These are phyloP conservation scores for Dichomitus squalens DNA, from an alignment of 1,284 basidiomycete species.

Conservation along the genomic window DNA sequence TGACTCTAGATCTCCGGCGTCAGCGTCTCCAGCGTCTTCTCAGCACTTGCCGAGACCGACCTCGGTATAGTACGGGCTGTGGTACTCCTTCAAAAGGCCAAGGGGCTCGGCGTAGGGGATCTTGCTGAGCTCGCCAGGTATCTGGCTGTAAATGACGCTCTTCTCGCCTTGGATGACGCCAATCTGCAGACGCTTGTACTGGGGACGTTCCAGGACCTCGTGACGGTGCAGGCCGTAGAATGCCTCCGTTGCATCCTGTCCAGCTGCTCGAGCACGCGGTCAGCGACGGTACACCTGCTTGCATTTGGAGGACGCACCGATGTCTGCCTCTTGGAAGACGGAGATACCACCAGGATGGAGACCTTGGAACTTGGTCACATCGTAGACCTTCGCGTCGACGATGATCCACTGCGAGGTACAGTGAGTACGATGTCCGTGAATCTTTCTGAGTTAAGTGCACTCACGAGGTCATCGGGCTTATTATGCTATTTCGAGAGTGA, in stretches of 20 bases:
- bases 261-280: conserved; percentile 42
- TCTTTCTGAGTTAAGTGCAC: conserved; percentile 12
- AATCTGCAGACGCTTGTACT: conserved; percentile 72
- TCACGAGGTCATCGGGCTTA: conserved; percentile 59
- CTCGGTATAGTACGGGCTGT: conserved; percentile 73
- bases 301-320: conserved; percentile 42
- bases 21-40: neutral
- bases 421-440: neutral
- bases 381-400: conserved; percentile 82
- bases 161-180: conserved; percentile 72
- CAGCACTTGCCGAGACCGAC: conserved; percentile 16
- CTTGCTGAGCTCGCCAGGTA: conserved; percentile 53
- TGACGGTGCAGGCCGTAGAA: conserved; percentile 86
- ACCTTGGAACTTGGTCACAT: conserved; percentile 75
- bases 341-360: conserved; percentile 86
- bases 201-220: conserved; percentile 75
- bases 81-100: conserved; percentile 71
- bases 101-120: conserved; percentile 87
- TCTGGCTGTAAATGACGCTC: conserved; percentile 52
- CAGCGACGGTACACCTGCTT: conserved; percentile 19
- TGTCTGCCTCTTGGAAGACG: conserved; percentile 73
- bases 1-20: conserved; percentile 41
- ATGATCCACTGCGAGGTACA: conserved; percentile 67
- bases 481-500: conserved; percentile 50
- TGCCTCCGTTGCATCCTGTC: conserved; percentile 83